Evolutionary conservation across 1,284 basidiomycete species (phyloP).

Genomic region (Cystobasidium pallidum): DNA sequence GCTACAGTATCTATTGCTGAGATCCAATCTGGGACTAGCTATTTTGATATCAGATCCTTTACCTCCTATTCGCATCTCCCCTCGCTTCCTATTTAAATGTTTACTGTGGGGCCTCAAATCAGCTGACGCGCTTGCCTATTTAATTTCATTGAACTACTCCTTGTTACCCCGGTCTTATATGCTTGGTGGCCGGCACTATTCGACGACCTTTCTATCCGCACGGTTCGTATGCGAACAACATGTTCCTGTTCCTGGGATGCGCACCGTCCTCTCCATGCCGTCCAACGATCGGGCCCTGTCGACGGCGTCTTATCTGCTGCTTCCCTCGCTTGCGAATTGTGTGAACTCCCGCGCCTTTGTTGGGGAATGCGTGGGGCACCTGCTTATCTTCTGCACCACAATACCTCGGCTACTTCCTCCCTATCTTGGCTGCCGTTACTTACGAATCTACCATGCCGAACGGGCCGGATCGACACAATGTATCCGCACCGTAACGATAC

Average conservation of each 20-base stretch:
- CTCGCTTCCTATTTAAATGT: too few species aligned
- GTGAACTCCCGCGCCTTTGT: neutral
- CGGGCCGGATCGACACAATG: conserved; percentile 8
- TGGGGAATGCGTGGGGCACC: neutral
- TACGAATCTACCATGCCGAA: neutral
- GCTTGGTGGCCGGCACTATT: too few species aligned
- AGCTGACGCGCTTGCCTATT: too few species aligned
- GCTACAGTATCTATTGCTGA: too few species aligned
- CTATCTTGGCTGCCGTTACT: neutral
- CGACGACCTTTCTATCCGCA: too few species aligned
- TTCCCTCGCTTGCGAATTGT: neutral
- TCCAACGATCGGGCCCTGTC: neutral
- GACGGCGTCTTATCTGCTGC: neutral
- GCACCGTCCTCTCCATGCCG: neutral
- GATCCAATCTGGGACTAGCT: too few species aligned
- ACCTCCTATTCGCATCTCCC: too few species aligned
- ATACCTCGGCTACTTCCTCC: neutral
- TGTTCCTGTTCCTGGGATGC: neutral
- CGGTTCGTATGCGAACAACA: too few species aligned
- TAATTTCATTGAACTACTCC: too few species aligned
- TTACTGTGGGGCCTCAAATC: too few species aligned
- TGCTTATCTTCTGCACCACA: neutral
- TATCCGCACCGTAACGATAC: neutral
- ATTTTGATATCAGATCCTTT: too few species aligned
- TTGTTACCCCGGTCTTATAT: too few species aligned